Evolutionary conservation across 129 eudicot species (phyloP).

Genomic region (Arctium minus): DNA sequence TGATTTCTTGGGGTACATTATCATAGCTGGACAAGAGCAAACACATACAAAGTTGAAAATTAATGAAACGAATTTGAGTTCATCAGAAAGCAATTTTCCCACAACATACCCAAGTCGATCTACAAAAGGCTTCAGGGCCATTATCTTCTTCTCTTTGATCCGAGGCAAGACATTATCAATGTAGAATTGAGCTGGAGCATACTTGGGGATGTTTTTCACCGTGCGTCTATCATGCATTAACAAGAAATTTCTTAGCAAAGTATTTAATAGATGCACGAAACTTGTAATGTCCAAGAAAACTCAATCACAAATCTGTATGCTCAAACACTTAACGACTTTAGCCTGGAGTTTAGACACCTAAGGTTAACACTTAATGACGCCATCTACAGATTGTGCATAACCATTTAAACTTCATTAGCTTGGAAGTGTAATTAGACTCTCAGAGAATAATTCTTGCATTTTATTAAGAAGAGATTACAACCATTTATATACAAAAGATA

Average conservation of each 20-base stretch:
- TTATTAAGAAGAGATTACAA: not conserved
- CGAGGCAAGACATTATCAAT: constrained; percentile 95
- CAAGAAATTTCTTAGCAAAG: constrained; percentile 12
- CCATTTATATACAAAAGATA: not conserved
- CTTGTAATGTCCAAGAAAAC: constrained; percentile 1
- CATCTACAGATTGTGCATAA: not conserved
- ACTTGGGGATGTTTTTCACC: constrained; percentile 92
- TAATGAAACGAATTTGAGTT: not conserved
- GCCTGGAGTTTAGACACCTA: not conserved
- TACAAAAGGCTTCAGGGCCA: constrained; percentile 95
- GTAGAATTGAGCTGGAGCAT: constrained; percentile 94
- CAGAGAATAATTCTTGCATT: not conserved
- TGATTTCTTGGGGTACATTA: constrained; percentile 93
- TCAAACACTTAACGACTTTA: not conserved
- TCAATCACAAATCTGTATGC: not conserved
- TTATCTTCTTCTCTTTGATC: constrained; percentile 93
- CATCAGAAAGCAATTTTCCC: not conserved
- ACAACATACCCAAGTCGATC: constrained; percentile 93
- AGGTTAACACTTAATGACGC: not conserved
- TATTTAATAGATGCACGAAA: not conserved
- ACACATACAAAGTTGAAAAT: not conserved
- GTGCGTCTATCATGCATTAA: constrained; percentile 63
- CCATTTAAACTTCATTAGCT: not conserved
- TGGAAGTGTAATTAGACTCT: not conserved
- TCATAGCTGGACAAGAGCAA: constrained; percentile 61